These are phyloP conservation scores for Smittium culicis DNA, from an alignment of 371 early-diverging fungal species.

Conservation along the genomic window DNA sequence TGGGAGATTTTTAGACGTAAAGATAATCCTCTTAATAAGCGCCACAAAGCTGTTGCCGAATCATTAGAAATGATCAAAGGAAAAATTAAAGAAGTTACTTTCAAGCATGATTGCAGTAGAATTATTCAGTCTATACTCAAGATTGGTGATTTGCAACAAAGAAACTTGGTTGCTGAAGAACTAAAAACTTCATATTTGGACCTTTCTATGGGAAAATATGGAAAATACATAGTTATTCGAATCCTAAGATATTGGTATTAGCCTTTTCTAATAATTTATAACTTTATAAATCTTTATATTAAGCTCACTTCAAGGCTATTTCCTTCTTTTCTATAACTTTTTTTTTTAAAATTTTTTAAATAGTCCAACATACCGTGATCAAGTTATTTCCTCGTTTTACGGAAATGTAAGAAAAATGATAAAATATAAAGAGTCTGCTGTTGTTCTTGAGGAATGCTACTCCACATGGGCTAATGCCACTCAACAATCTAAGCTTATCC, in stretches of 20 bases:
- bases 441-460: constrained; percentile 75
- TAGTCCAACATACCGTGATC: constrained; percentile 45
- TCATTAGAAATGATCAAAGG: constrained; percentile 72
- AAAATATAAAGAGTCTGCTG: constrained; percentile 64
- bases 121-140: constrained; percentile 84
- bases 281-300: background rate
- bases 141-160: constrained; percentile 65
- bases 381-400: constrained; percentile 66
- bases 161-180: constrained; percentile 64
- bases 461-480: constrained; percentile 58
- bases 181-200: constrained; percentile 58
- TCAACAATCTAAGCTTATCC: constrained; percentile 60
- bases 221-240: constrained; percentile 74
- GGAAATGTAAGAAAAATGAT: constrained; percentile 66
- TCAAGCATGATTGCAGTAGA: constrained; percentile 86
- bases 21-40: constrained; percentile 46
- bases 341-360: background rate
- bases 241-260: constrained; percentile 69
- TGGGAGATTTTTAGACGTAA: constrained; percentile 81
- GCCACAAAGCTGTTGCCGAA: constrained; percentile 48
- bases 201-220: constrained; percentile 68
- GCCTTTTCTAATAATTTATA: background rate
- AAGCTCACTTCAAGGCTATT: background rate
- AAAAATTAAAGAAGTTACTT: constrained; percentile 72
- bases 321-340: background rate